A percentile compares a stretch with the other conserved stretches of the same genome.
Conservation (phyloP, 345 rosid species). For the Populus ilicifolia region DNA sequence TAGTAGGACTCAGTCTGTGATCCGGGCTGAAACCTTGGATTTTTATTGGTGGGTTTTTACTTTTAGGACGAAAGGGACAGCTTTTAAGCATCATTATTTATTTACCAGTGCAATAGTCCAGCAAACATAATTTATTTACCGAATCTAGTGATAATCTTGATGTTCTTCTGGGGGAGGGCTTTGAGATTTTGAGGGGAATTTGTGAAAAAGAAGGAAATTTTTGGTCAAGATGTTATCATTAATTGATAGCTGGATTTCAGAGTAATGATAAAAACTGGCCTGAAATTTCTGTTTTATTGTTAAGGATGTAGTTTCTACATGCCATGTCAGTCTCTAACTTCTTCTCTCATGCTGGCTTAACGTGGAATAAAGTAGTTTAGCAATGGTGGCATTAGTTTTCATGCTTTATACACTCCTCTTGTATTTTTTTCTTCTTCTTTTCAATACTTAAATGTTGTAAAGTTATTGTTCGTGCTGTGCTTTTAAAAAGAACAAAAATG, state of each 20-base stretch:
- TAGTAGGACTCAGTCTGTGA: not conserved
- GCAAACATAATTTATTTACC: not conserved
- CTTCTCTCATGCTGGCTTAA: not conserved
- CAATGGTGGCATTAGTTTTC: not conserved
- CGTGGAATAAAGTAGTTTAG: not conserved
- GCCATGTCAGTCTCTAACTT: not conserved
- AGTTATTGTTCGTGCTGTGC: not conserved
- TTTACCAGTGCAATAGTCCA: not conserved
- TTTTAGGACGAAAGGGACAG: not conserved
- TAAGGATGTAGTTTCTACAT: not conserved
- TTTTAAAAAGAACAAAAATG: not conserved
- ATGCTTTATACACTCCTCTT: not conserved
- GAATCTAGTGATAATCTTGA: not conserved
- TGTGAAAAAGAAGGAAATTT: not conserved
- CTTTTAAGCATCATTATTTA: not conserved
- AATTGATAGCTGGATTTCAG: not conserved
- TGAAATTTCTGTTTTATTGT: not conserved
- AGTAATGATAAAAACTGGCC: not conserved
- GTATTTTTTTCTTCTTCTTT: no score
- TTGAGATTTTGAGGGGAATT: not conserved
- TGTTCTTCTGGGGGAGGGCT: not conserved
- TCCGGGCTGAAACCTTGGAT: not conserved
- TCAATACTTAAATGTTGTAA: not conserved
- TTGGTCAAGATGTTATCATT: not conserved
- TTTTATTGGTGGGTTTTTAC: not conserved